phyloP scores from a whole-genome alignment of 768 basidiomycete species.

The Exidia glandulosa region DNA sequence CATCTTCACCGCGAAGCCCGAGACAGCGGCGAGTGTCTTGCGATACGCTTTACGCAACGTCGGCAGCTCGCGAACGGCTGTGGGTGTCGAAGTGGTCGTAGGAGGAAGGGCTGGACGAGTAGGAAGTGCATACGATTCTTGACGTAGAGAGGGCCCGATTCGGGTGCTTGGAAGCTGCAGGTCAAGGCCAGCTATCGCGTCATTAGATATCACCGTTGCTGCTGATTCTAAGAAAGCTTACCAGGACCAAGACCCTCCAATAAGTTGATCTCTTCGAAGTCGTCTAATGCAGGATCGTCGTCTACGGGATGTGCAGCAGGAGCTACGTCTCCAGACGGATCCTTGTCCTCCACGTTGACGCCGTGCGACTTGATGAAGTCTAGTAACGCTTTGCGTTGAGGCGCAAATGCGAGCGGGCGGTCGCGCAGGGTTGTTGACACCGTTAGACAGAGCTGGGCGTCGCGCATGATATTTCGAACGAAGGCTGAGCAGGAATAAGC shows the following conservation, averaged over 20 bases:
- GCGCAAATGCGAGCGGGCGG: slow-evolving; percentile 43
- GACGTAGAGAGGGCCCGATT: slow-evolving; percentile 56
- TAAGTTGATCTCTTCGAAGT: slow-evolving; percentile 58
- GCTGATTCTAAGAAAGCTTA: slow-evolving; percentile 16
- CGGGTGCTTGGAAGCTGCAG: slow-evolving; percentile 44
- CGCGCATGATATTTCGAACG: slow-evolving; percentile 50
- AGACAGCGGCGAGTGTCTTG: slow-evolving; percentile 63
- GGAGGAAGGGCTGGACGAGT: slow-evolving; percentile 26
- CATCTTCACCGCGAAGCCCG: slow-evolving; percentile 86
- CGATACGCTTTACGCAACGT: slow-evolving; percentile 82
- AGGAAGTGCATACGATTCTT: slow-evolving; percentile 53
- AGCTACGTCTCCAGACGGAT: background rate
- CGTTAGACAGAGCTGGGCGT: slow-evolving; percentile 78
- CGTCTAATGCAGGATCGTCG: slow-evolving; percentile 30
- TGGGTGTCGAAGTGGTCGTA: slow-evolving; percentile 27
- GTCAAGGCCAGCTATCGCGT: slow-evolving; percentile 5
- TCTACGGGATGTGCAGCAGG: slow-evolving; percentile 6
- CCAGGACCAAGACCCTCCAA: slow-evolving; percentile 58
- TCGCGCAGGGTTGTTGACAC: slow-evolving; percentile 82
- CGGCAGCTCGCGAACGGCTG: slow-evolving; percentile 31
- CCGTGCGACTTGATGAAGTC: slow-evolving; percentile 2
- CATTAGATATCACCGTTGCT: background rate
- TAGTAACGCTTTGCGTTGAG: slow-evolving; percentile 24
- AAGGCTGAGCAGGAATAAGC: slow-evolving; percentile 41
- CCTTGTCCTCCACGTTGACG: background rate